Conservation (phyloP, 1,284 basidiomycete genomes). For the Coniferiporia sulphurascens region DNA sequence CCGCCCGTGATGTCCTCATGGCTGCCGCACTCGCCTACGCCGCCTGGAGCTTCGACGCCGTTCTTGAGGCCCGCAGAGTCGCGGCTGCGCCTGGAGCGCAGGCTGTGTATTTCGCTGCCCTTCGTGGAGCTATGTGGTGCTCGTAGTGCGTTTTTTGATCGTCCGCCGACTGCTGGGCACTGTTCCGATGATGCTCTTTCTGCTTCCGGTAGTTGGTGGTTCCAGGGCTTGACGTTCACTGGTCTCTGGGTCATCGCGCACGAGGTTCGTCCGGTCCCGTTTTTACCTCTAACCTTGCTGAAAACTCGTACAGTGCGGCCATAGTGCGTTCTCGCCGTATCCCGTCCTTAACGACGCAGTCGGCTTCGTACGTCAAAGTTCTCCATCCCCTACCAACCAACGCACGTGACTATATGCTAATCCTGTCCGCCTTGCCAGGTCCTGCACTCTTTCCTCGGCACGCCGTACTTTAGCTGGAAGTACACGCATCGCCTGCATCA, state of each 20-base stretch:
- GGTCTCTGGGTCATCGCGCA: constrained; percentile 48
- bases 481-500: constrained; percentile 59
- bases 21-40: constrained; percentile 54
- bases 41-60: constrained; percentile 53
- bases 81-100: constrained; percentile 40
- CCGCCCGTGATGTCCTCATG: constrained; percentile 50
- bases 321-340: constrained; percentile 50
- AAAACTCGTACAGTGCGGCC: constrained; percentile 32
- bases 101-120: background rate
- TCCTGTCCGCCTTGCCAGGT: no score
- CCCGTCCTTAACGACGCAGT: constrained; percentile 53
- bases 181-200: no score
- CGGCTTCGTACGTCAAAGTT: constrained; percentile 36
- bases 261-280: constrained; percentile 18
- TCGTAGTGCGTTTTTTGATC: constrained; percentile 9
- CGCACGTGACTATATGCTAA: background rate
- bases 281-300: background rate
- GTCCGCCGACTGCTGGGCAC: no score
- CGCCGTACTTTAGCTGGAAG: constrained; percentile 58
- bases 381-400: no score
- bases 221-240: constrained; percentile 28
- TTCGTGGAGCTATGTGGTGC: background rate
- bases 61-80: constrained; percentile 26
- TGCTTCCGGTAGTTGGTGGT: constrained; percentile 22
- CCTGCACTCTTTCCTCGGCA: constrained; percentile 48